Percentiles rank a stretch among this genome's conserved stretches.
Evolutionary conservation across 1,139 yeast species (phyloP).

Genomic region (Blastobotrys apis): DNA sequence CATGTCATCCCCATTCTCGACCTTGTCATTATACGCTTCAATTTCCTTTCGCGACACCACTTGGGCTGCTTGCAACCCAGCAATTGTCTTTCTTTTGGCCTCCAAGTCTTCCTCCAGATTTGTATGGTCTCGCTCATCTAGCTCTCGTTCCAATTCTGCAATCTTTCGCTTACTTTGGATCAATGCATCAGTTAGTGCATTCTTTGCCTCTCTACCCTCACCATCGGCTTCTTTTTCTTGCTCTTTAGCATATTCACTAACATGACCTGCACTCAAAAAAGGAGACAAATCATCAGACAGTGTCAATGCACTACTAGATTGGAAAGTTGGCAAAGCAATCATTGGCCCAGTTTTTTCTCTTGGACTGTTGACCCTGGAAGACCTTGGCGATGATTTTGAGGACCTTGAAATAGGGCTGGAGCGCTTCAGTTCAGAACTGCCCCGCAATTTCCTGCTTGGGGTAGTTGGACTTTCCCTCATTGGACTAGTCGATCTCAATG

Average conservation of each 20-base stretch:
- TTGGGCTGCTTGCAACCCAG: conserved; percentile 35
- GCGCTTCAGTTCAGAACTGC: conserved; percentile 10
- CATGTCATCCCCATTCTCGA: conserved; percentile 23
- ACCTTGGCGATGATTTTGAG: conserved; percentile 9
- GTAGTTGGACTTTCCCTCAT: conserved; percentile 2
- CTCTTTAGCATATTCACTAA: too few relatives aligned
- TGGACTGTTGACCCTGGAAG: neutral
- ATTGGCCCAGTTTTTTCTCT: conserved; percentile 10
- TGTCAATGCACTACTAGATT: conserved; percentile 12
- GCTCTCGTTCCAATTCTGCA: conserved; percentile 32
- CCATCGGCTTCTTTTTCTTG: neutral
- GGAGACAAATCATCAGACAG: conserved; percentile 22
- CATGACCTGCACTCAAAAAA: conserved; percentile 9
- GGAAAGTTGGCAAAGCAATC: conserved; percentile 19
- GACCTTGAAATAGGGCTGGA: conserved; percentile 5
- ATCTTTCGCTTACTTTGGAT: conserved; percentile 31
- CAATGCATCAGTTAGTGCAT: conserved; percentile 25
- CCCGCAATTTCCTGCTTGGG: conserved; percentile 2
- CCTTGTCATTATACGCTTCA: conserved; percentile 27
- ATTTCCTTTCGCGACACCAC: conserved; percentile 33
- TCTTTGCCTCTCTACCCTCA: conserved; percentile 3
- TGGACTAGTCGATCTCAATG: conserved; percentile 3
- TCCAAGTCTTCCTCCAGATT: conserved; percentile 28
- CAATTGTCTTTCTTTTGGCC: conserved; percentile 35
- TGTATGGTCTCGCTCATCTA: conserved; percentile 23